phyloP scores from a whole-genome alignment of 1,284 basidiomycete genomes.

The Veloboletus limbatus region DNA sequence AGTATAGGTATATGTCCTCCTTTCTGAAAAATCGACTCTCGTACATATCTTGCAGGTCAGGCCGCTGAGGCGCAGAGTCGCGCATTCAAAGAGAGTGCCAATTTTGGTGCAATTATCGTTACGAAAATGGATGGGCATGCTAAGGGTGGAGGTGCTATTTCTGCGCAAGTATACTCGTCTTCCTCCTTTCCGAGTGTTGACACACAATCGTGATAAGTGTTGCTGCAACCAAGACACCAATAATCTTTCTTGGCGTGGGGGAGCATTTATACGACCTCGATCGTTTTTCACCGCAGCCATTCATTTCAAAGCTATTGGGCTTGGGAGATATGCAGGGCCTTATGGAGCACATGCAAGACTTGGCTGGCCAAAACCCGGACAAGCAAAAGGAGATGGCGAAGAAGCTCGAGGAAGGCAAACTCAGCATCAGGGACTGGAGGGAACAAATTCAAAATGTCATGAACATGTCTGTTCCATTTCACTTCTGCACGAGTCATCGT shows the following conservation, averaged over 20 bases:
- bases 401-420: slow-evolving; percentile 95
- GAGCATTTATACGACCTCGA: slow-evolving; percentile 97
- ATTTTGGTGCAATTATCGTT: slow-evolving; percentile 98
- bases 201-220: slow-evolving; percentile 55
- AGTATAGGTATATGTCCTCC: slow-evolving; percentile 60
- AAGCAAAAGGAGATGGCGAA: slow-evolving; percentile 98
- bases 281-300: slow-evolving; percentile 93
- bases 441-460: slow-evolving; percentile 98
- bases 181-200: slow-evolving; percentile 7
- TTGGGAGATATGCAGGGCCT: slow-evolving; percentile 96
- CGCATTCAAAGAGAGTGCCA: slow-evolving; percentile 97
- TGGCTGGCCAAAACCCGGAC: slow-evolving; percentile 90
- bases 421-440: slow-evolving; percentile 95
- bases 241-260: slow-evolving; percentile 97
- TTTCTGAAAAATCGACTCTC: background rate
- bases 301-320: slow-evolving; percentile 95
- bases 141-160: slow-evolving; percentile 98
- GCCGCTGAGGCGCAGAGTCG: slow-evolving; percentile 94
- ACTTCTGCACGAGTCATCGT: slow-evolving; percentile 1
- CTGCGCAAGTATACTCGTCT: slow-evolving; percentile 67
- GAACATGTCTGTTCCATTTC: slow-evolving; percentile 73
- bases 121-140: slow-evolving; percentile 99
- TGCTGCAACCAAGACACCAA: slow-evolving; percentile 96
- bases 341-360: slow-evolving; percentile 97
- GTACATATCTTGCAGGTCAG: slow-evolving; percentile 63